Evolutionary conservation across 345 rosid genomes (phyloP).

Genomic region (Pelargonium nanum): DNA sequence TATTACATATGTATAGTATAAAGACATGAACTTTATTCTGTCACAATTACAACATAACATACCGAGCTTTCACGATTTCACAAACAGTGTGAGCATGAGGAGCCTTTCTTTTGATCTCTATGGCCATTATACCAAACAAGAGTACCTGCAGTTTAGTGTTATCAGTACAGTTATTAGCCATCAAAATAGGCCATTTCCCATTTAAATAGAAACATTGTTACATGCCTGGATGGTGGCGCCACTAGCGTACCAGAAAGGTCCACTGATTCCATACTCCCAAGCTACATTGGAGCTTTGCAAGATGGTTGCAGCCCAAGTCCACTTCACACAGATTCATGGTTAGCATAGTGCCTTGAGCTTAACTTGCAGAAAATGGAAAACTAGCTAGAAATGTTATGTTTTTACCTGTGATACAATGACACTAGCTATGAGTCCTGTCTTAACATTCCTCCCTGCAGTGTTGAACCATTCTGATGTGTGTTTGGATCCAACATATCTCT

Average conservation of each 20-base stretch:
- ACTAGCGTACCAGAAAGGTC: slow-evolving; percentile 97
- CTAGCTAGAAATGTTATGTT: background rate
- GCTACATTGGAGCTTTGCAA: slow-evolving; percentile 95
- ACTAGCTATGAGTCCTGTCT: slow-evolving; percentile 90
- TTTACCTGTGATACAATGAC: slow-evolving; percentile 82
- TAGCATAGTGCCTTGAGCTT: background rate
- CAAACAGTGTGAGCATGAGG: slow-evolving; percentile 89
- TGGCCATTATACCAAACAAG: slow-evolving; percentile 87
- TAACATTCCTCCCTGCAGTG: slow-evolving; percentile 92
- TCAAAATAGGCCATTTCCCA: no score
- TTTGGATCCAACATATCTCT: slow-evolving; percentile 67
- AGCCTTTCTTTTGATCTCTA: slow-evolving; percentile 93
- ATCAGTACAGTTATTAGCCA: no score
- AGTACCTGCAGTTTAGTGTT: slow-evolving; percentile 38
- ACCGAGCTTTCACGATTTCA: slow-evolving; percentile 93
- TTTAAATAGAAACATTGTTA: background rate
- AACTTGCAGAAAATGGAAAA: background rate
- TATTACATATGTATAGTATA: no score
- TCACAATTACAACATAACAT: no score
- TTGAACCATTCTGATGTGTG: slow-evolving; percentile 98
- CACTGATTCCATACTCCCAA: slow-evolving; percentile 87
- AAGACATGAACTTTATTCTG: no score
- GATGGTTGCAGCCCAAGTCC: slow-evolving; percentile 99
- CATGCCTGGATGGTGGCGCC: slow-evolving; percentile 91
- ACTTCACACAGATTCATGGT: slow-evolving; percentile 21